phyloP scores from a whole-genome alignment of 1,139 yeast species.

The Magnusiomyces suaveolens region DNA sequence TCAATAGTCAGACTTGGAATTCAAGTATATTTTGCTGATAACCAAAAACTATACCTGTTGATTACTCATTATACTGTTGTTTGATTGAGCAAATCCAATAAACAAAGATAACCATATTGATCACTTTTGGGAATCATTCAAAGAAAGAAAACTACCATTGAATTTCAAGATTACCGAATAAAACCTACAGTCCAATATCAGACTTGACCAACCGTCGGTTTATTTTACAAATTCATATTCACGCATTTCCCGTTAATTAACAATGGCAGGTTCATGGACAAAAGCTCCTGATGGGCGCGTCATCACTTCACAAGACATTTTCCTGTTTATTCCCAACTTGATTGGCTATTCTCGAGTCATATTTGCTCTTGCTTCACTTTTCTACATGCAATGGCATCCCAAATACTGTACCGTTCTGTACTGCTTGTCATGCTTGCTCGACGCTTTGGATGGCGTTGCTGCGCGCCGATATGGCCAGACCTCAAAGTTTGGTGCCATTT shows the following conservation, averaged over 20 bases:
- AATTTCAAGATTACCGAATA: too few species aligned
- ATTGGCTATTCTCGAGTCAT: slow-evolving; percentile 81
- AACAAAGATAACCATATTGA: too few species aligned
- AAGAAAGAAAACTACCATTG: too few species aligned
- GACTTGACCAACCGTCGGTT: background rate
- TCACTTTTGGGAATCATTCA: too few species aligned
- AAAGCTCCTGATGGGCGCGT: slow-evolving; percentile 14
- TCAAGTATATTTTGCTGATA: too few species aligned
- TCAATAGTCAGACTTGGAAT: too few species aligned
- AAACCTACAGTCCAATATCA: too few species aligned
- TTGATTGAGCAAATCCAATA: too few species aligned
- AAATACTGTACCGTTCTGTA: slow-evolving; percentile 65
- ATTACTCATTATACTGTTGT: too few species aligned
- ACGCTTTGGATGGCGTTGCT: slow-evolving; percentile 94
- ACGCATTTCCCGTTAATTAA: background rate
- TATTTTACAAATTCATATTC: background rate
- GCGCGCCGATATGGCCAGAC: slow-evolving; percentile 87
- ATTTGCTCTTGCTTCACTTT: slow-evolving; percentile 70
- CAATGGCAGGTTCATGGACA: slow-evolving; percentile 11
- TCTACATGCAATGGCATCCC: slow-evolving; percentile 78
- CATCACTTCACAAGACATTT: slow-evolving; percentile 42
- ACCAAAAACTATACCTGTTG: too few species aligned
- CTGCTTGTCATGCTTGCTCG: slow-evolving; percentile 81
- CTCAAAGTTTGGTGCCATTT: slow-evolving; percentile 87
- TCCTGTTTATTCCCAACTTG: slow-evolving; percentile 77